Conservation (phyloP, 1,284 basidiomycete genomes). For the Ustilago loliicola region DNA sequence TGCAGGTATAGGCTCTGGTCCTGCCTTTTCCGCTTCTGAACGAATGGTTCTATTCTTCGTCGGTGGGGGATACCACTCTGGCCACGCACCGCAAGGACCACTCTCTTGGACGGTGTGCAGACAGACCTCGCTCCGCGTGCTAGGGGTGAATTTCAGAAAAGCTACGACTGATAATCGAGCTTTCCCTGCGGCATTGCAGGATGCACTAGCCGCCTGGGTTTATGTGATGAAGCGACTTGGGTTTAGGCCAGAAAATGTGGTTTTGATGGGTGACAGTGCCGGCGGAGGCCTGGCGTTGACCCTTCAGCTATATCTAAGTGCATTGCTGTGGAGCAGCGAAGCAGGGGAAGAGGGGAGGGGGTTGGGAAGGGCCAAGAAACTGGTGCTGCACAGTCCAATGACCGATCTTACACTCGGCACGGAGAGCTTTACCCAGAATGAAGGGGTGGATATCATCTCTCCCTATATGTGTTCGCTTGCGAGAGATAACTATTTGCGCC, state of each 20-base stretch:
- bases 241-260: conserved; percentile 33
- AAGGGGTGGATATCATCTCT: conserved; percentile 28
- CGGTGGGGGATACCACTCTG: conserved; percentile 42
- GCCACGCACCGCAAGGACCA: conserved; percentile 26
- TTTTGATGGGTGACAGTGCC: conserved; percentile 39
- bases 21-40: conserved; percentile 16
- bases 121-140: conserved; percentile 36
- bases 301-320: conserved; percentile 32
- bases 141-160: conserved; percentile 42
- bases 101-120: conserved; percentile 34
- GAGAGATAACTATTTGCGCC: conserved; percentile 38
- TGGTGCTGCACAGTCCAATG: conserved; percentile 39
- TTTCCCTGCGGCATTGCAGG: conserved; percentile 37
- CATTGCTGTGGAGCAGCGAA: conserved; percentile 22
- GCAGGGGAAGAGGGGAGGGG: background rate
- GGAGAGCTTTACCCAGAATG: conserved; percentile 11
- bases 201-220: conserved; percentile 40
- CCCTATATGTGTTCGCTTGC: conserved; percentile 38
- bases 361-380: conserved; percentile 23
- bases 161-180: conserved; percentile 17
- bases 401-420: conserved; percentile 28
- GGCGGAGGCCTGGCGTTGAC: conserved; percentile 25
- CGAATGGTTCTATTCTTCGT: conserved; percentile 44
- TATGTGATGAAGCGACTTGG: conserved; percentile 36
- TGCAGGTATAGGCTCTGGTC: conserved; percentile 27